Conservation (phyloP, 441 rosid species). For the Pelargonium citronellum region DNA sequence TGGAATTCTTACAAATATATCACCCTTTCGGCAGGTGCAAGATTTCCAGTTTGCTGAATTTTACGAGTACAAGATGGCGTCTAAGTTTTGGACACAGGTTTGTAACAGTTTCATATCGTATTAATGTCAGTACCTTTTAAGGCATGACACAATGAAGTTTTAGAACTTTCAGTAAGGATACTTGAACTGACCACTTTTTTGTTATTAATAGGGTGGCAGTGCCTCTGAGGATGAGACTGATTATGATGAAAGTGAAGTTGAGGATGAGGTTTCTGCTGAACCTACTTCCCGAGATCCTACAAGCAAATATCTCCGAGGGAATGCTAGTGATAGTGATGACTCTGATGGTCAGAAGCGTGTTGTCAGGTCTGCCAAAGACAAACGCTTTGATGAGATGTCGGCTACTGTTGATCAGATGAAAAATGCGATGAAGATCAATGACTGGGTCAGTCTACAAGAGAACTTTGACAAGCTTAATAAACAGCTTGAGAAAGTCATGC, state of each 20-base stretch:
- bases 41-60: conserved; percentile 13
- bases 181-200: background rate
- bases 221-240: conserved; percentile 53
- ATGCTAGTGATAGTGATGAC: conserved; percentile 53
- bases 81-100: conserved; percentile 51
- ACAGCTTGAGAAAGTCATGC: conserved; percentile 72
- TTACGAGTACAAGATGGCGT: conserved; percentile 24
- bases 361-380: conserved; percentile 66
- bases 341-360: conserved; percentile 56
- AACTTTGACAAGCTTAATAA: conserved; percentile 70
- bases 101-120: background rate
- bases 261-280: conserved; percentile 28
- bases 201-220: conserved; percentile 38
- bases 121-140: background rate
- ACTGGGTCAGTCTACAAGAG: conserved; percentile 72
- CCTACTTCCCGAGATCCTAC: conserved; percentile 20
- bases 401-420: conserved; percentile 63
- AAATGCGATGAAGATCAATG: conserved; percentile 68
- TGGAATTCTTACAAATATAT: background rate
- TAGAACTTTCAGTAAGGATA: too few relatives aligned
- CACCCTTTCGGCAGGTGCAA: background rate
- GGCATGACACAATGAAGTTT: background rate
- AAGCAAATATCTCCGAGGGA: conserved; percentile 42
- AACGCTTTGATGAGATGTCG: conserved; percentile 62
- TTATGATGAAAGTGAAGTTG: conserved; percentile 36